Evolutionary conservation across 2,329 filamentous ascomycete species (phyloP).

Genomic region (Fusarium sp.): DNA sequence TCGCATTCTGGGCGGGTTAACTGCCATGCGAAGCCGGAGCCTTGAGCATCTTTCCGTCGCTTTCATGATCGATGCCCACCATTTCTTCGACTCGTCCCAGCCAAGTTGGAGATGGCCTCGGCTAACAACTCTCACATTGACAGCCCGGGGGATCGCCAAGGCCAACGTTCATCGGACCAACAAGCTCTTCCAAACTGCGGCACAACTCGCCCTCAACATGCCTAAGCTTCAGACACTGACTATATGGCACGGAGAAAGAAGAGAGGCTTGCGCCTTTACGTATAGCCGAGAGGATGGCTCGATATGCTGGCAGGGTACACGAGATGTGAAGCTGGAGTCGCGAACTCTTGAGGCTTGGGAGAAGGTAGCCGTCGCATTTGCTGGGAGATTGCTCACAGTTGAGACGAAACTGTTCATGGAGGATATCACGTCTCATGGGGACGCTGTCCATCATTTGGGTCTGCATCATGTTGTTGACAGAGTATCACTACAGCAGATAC

Average conservation of each 20-base stretch:
- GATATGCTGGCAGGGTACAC: slow-evolving; percentile 18
- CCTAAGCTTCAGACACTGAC: slow-evolving; percentile 12
- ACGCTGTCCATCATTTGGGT: slow-evolving; percentile 18
- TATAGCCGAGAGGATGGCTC: background rate
- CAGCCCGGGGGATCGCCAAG: background rate
- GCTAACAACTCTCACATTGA: background rate
- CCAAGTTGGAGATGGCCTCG: background rate
- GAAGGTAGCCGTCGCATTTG: background rate
- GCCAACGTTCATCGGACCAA: background rate
- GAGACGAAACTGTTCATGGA: background rate
- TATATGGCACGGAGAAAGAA: slow-evolving; percentile 18
- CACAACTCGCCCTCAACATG: background rate
- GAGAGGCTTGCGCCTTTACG: slow-evolving; percentile 15
- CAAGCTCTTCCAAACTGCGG: background rate
- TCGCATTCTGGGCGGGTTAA: background rate
- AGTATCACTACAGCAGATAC: slow-evolving; percentile 18
- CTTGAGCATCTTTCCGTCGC: slow-evolving; percentile 6
- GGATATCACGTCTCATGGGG: slow-evolving; percentile 18
- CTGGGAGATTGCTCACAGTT: background rate
- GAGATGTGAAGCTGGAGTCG: background rate
- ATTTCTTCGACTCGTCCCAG: slow-evolving; percentile 1
- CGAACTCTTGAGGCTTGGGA: background rate
- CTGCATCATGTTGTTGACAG: slow-evolving; percentile 12
- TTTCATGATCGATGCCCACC: background rate
- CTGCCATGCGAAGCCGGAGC: background rate